Evolutionary conservation across 768 basidiomycete species (phyloP), one percentile per base, ranked within the genome.

Genomic region (Pholiota conissans): DNA sequence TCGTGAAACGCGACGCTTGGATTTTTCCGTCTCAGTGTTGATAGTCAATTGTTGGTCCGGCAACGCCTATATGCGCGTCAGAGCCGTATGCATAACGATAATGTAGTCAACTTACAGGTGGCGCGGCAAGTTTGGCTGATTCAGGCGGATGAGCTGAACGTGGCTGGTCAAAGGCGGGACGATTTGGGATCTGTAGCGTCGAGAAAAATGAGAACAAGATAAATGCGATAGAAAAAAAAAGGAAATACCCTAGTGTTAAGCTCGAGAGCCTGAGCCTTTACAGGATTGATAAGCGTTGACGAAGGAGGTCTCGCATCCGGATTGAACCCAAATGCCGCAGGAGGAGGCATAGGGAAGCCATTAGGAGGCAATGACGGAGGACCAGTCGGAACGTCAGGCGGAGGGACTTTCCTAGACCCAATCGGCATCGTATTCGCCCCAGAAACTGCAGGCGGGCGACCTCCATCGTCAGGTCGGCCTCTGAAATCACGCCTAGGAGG

Each of bases 381-480:
- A 28, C 56, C 50, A 51, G 18, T 27, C 9, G 48, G 49, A 27
- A 46, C 28, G 20, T 47, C 61, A 28, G 64, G 47, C 27, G 58
- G 49, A 14, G 56, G 50, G 52, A 53, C 52, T 51, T 70, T 69
- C 27, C 68, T 68, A 49, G 48, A 66, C 13, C 73, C 73, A 18
- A 77, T 74, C 0, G 76, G 76, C n/a, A 75, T 66, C 37, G 67
- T 74, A 54, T 79, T 77, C 0, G 74, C 69, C 2, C 74, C 74
- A 49, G 74, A 74, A 9, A 65, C 49, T 48, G 58, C 59, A 26
- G 56, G 56, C 5, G 60, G 40, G 18, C 69, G 66, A 7, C 57
- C 34, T 29, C 55, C 57, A 34, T 71, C 71, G 20, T 60, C 63
- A 1, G 58, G 47, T 24, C 70, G 68, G n/a, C 63, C 59, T 40